Percentiles rank a stretch among this genome's conserved stretches.
Conservation (phyloP, 768 basidiomycete species). For the Tricholoma sp. region DNA sequence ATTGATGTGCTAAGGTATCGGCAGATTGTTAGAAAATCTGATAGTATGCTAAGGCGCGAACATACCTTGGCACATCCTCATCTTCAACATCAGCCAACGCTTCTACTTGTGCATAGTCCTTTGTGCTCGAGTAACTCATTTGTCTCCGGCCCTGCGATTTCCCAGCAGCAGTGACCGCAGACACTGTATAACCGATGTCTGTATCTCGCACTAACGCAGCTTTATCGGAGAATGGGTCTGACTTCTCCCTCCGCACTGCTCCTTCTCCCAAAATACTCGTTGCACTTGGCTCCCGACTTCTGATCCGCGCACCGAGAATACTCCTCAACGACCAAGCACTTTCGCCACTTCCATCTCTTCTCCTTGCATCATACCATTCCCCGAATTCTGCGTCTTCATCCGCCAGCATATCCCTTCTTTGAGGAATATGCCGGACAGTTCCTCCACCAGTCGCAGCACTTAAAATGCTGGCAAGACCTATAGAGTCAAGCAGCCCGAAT, state of each 20-base stretch:
- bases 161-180: slow-evolving; percentile 5
- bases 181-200: slow-evolving; percentile 22
- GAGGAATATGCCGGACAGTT: slow-evolving; percentile 18
- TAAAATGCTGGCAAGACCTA: slow-evolving; percentile 26
- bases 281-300: slow-evolving; percentile 37
- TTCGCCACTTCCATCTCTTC: slow-evolving; percentile 36
- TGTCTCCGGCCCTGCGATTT: slow-evolving; percentile 27
- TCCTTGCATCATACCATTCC: slow-evolving; percentile 29
- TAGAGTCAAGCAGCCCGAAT: slow-evolving; percentile 14
- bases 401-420: slow-evolving; percentile 68
- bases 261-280: slow-evolving; percentile 20
- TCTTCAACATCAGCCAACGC: slow-evolving; percentile 13
- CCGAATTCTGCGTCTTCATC: slow-evolving; percentile 67
- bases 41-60: slow-evolving; percentile 26
- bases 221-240: slow-evolving; percentile 47
- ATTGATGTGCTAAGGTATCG: slow-evolving; percentile 30
- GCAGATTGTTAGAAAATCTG: slow-evolving; percentile 18
- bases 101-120: slow-evolving; percentile 35
- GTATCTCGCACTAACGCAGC: slow-evolving; percentile 32
- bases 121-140: slow-evolving; percentile 32
- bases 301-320: slow-evolving; percentile 33
- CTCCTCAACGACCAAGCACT: slow-evolving; percentile 52
- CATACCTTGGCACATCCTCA: slow-evolving; percentile 17
- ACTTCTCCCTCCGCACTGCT: slow-evolving; percentile 38
- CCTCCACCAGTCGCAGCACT: slow-evolving; percentile 22